Evolutionary conservation across 352 stramenopile species (phyloP).

Genomic region (Phytophthora nicotianae): DNA sequence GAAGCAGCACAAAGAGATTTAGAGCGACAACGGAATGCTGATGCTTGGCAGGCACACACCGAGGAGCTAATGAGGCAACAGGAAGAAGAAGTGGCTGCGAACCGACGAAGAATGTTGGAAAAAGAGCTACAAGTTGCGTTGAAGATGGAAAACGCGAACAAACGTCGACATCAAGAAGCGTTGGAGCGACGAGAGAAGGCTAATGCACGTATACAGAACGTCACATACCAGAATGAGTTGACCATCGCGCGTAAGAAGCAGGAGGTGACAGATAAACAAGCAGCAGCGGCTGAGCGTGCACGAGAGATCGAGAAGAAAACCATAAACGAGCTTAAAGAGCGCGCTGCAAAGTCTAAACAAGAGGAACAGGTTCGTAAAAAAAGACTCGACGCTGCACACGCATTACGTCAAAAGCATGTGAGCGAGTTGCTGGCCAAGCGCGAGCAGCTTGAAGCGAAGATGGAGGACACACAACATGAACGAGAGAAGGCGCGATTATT

Average conservation of each 20-base stretch:
- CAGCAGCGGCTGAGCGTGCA: conserved; percentile 46
- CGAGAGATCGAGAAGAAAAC: conserved; percentile 71
- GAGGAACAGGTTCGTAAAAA: conserved; percentile 71
- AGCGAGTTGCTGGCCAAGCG: conserved; percentile 49
- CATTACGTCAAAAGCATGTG: conserved; percentile 47
- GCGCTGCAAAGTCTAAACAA: conserved; percentile 60
- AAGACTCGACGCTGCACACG: conserved; percentile 56
- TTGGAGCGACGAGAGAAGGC: conserved; percentile 59
- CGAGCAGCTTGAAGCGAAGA: conserved; percentile 43
- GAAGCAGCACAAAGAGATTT: conserved; percentile 56
- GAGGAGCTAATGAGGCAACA: conserved; percentile 69
- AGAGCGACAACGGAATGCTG: conserved; percentile 66
- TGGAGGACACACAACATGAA: conserved; percentile 36
- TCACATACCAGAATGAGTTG: conserved; percentile 62
- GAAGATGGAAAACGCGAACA: conserved; percentile 66
- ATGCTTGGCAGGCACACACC: conserved; percentile 71
- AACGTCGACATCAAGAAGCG: conserved; percentile 58
- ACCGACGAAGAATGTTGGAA: conserved; percentile 61
- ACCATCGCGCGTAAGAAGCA: conserved; percentile 61
- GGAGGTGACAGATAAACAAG: conserved; percentile 69
- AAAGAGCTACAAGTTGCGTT: conserved; percentile 62
- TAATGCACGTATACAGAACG: conserved; percentile 58
- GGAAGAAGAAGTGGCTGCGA: conserved; percentile 55
- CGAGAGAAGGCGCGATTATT: conserved; percentile 53
- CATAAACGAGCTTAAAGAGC: conserved; percentile 62